A percentile compares a stretch with the other conserved stretches of the same genome.
Evolutionary conservation across 1,284 basidiomycete genomes (phyloP).

Genomic region (Trametes polyzona): DNA sequence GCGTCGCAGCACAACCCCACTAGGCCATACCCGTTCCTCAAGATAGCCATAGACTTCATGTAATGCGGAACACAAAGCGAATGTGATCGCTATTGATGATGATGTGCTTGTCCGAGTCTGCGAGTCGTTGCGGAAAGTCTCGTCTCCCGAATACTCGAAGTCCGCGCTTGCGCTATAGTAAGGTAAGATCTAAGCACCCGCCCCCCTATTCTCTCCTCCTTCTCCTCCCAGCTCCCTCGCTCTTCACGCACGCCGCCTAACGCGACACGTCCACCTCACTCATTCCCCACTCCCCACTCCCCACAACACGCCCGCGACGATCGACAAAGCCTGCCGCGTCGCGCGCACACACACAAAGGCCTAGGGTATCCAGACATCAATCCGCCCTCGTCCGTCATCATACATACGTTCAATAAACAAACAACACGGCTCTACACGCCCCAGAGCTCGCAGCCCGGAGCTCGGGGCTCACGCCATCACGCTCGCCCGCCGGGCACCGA

Average conservation of each 20-base stretch:
- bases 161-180: slow-evolving; percentile 14
- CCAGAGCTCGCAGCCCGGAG: too few relatives aligned
- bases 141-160: too few relatives aligned
- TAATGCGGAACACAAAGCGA: too few relatives aligned
- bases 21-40: too few relatives aligned
- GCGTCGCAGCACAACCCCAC: too few relatives aligned
- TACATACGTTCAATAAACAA: neutral
- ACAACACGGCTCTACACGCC: neutral
- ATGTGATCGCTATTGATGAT: too few relatives aligned
- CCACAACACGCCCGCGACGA: too few relatives aligned
- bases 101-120: neutral
- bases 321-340: too few relatives aligned
- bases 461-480: slow-evolving; percentile 21
- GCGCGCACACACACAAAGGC: neutral
- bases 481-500: slow-evolving; percentile 13
- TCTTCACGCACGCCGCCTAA: neutral
- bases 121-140: slow-evolving; percentile 13
- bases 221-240: neutral
- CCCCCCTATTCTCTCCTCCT: neutral
- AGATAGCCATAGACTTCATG: too few relatives aligned
- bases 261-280: neutral
- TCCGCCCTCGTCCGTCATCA: neutral
- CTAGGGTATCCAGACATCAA: neutral
- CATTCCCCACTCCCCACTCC: too few relatives aligned
- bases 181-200: slow-evolving; percentile 20